phyloP scores from a whole-genome alignment of 768 basidiomycete species.

The Collybia nuda region DNA sequence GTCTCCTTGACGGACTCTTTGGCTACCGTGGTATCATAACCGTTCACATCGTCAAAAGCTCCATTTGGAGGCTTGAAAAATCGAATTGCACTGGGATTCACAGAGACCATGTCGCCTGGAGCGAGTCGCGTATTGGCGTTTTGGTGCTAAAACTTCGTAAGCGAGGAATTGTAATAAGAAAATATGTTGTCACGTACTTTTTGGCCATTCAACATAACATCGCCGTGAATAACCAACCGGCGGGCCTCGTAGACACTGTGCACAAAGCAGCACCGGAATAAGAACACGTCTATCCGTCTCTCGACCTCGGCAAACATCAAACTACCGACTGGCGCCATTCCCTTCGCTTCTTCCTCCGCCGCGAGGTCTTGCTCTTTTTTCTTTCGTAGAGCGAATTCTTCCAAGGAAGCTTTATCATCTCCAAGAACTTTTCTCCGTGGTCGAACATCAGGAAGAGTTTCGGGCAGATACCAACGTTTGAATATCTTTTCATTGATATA shows the following conservation, averaged over 20 bases:
- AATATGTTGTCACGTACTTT: slow-evolving; percentile 52
- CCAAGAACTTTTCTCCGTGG: slow-evolving; percentile 48
- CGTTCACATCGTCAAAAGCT: slow-evolving; percentile 34
- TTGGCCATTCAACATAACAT: slow-evolving; percentile 86
- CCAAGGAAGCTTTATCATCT: slow-evolving; percentile 46
- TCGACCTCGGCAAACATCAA: slow-evolving; percentile 97
- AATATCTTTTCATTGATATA: slow-evolving; percentile 90
- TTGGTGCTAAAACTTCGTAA: slow-evolving; percentile 52
- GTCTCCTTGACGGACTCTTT: not conserved
- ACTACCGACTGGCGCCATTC: slow-evolving; percentile 87
- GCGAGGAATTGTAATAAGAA: not conserved
- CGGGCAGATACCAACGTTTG: slow-evolving; percentile 93
- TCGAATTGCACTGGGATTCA: slow-evolving; percentile 77
- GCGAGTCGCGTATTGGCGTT: slow-evolving; percentile 86
- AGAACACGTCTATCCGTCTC: slow-evolving; percentile 86
- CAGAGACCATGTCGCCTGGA: slow-evolving; percentile 93
- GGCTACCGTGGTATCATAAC: slow-evolving; percentile 13
- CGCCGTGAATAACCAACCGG: slow-evolving; percentile 80
- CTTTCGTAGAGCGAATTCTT: slow-evolving; percentile 60
- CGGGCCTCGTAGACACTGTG: slow-evolving; percentile 90
- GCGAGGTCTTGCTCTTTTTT: slow-evolving; percentile 47
- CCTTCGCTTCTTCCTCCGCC: slow-evolving; percentile 55
- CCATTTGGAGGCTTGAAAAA: slow-evolving; percentile 53
- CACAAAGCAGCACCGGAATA: slow-evolving; percentile 88
- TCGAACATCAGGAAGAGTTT: slow-evolving; percentile 82